A percentile compares a stretch with the other conserved stretches of the same genome.
Evolutionary conservation across 805 yeast genomes (phyloP).

Genomic region (Hanseniaspora guilliermondii): DNA sequence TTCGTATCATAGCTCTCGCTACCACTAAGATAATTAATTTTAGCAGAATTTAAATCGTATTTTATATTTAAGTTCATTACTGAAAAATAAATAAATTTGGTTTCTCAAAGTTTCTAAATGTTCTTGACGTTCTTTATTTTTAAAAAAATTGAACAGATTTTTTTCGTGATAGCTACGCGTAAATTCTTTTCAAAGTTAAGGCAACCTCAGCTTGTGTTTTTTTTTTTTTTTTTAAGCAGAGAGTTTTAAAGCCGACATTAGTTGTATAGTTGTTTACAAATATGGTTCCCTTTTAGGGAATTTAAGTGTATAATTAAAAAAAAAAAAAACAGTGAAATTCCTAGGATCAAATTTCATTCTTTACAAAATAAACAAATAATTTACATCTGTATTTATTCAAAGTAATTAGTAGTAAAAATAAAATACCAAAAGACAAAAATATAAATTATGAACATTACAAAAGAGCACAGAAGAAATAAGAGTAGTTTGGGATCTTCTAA

Average conservation of each 20-base stretch:
- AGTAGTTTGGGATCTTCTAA: constrained; percentile 8
- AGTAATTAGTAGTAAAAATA: background rate
- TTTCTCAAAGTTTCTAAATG: no score
- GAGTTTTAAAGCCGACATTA: no score
- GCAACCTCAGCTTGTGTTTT: no score
- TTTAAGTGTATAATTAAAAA: background rate
- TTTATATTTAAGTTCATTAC: background rate
- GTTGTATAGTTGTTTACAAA: background rate
- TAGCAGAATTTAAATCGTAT: background rate
- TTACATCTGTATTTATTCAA: no score
- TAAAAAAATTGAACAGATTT: no score
- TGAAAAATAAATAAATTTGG: background rate
- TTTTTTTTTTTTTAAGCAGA: no score
- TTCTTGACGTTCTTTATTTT: no score
- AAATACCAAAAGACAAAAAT: background rate
- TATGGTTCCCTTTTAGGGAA: background rate
- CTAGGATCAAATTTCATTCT: background rate
- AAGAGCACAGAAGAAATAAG: constrained; percentile 5
- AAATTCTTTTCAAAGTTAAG: no score
- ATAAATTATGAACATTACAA: background rate
- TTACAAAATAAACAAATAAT: no score
- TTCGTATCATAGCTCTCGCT: background rate
- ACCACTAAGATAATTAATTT: background rate
- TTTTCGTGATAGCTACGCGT: no score
- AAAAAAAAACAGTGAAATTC: background rate